Conservation (phyloP, 2,329 filamentous ascomycete species). For the Sodiomyces alkalinus region DNA sequence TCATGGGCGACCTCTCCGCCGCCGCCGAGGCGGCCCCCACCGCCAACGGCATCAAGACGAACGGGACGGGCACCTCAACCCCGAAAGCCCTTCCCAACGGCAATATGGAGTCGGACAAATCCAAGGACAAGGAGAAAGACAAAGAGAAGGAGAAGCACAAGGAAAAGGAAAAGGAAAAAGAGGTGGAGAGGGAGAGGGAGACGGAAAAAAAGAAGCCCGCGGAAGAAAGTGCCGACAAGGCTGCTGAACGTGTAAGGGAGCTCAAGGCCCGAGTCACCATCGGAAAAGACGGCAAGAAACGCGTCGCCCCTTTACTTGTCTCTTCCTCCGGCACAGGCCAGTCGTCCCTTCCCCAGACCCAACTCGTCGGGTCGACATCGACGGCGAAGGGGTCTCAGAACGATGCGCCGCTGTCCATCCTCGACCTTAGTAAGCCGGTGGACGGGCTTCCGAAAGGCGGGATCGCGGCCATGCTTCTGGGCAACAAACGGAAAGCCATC, state of each 20-base stretch:
- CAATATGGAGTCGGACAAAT: constrained; percentile 17
- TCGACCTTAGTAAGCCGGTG: constrained; percentile 87
- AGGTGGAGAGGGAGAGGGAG: constrained; percentile 14
- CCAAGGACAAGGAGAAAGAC: constrained; percentile 11
- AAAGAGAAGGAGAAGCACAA: constrained; percentile 15
- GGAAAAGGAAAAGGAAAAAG: constrained; percentile 20
- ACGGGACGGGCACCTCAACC: constrained; percentile 15
- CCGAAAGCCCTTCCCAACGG: constrained; percentile 26
- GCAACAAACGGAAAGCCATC: constrained; percentile 79
- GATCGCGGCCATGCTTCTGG: constrained; percentile 69
- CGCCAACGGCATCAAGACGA: constrained; percentile 35
- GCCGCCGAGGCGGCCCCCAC: constrained; percentile 31
- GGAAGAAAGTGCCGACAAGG: constrained; percentile 36
- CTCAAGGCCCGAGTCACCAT: constrained; percentile 87
- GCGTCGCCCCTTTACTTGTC: constrained; percentile 81
- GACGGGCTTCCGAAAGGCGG: constrained; percentile 87
- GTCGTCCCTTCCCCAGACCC: constrained; percentile 77
- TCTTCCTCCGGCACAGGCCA: constrained; percentile 77
- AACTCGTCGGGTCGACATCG: constrained; percentile 64
- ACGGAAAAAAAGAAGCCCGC: constrained; percentile 19
- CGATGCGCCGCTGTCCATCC: constrained; percentile 63
- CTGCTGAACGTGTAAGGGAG: constrained; percentile 36
- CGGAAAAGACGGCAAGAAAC: constrained; percentile 93
- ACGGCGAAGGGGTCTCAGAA: constrained; percentile 41
- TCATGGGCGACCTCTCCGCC: constrained; percentile 72